Evolutionary conservation across 495 filamentous ascomycete species (phyloP), one percentile per base, ranked within the genome.

Genomic region (Neurospora sublineolata): DNA sequence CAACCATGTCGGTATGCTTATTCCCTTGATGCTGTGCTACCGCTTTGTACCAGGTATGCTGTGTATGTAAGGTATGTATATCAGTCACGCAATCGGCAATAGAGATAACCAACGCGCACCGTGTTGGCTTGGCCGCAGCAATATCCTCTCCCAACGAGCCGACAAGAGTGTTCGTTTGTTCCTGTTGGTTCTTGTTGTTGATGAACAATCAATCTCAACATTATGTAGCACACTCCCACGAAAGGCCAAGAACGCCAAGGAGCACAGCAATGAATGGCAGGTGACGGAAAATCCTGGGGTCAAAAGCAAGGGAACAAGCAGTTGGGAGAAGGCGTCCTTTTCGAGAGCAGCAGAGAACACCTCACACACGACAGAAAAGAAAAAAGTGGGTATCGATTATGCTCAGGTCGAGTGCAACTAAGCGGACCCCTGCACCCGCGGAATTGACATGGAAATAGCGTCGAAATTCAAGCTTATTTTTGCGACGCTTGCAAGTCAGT

Each of bases 401-500:
- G 16, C 69, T n/a, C n/a, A n/a, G n/a, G n/a, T n/a, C 33, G 18
- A 52, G 69, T 67, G 41, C 69, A 70, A 70, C 37, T 33, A 33
- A 60, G 52, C 27, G 68, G 68, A 76, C 42, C 75, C 75, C 67
- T 75, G 75, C 70, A 74, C 69, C 69, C 14, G 64, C 71, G 60
- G 70, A 70, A 71, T 76, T 77, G 75, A 69, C 72, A 79, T 76
- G 75, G 78, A 44, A 77, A 76, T 75, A 70, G 69, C 73, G 72
- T 72, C 72, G 74, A 68, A 33, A 76, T 76, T 76, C 78, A 78
- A 80, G 77, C 78, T 80, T 80, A 79, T 77, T 78, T 77, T 72
- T 67, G 69, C 72, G 73, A 72, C 71, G 52, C 52, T 30, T 60
- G 52, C 27, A 9, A 60, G n/a, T n/a, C 41, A 7, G 16, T 42